A percentile compares a stretch with the other conserved stretches of the same genome.
These are phyloP conservation scores for Cydonia oblonga DNA, from an alignment of 331 rosid species.

Conservation along the genomic window DNA sequence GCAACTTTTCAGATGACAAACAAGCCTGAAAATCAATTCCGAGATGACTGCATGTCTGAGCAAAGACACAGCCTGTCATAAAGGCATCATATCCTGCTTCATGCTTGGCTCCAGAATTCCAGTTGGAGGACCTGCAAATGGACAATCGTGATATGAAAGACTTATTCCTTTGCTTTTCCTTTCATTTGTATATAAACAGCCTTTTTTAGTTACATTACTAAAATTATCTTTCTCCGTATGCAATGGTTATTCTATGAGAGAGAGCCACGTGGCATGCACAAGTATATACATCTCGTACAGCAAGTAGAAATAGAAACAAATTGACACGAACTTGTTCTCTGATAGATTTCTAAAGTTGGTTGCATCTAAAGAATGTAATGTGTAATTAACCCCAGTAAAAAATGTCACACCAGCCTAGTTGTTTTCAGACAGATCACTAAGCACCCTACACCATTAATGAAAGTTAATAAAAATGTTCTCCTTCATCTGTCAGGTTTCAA, in stretches of 20 bases:
- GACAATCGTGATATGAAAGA: neutral
- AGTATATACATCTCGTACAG: neutral
- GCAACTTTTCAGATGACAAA: conserved; percentile 40
- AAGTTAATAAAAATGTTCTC: neutral
- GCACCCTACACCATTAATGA: neutral
- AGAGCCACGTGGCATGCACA: neutral
- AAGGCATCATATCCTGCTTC: conserved; percentile 99
- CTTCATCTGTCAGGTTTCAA: neutral
- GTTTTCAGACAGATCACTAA: neutral
- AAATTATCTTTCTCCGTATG: neutral
- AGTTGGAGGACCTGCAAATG: conserved; percentile 64
- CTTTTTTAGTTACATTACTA: neutral
- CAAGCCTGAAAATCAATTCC: conserved; percentile 51
- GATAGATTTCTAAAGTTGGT: neutral
- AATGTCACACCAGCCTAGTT: neutral
- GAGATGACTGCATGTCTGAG: conserved; percentile 64
- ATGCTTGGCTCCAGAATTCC: conserved; percentile 94
- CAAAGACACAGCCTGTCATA: conserved; percentile 92
- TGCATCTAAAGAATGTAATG: neutral
- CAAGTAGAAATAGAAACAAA: neutral
- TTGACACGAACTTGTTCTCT: neutral
- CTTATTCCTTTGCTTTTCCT: neutral
- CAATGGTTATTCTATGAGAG: neutral
- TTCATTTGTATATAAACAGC: neutral
- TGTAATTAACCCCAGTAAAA: neutral